Evolutionary conservation across 2,329 filamentous ascomycete species (phyloP), one percentile per base, ranked within the genome.

Genomic region (Cordyceps javanica): DNA sequence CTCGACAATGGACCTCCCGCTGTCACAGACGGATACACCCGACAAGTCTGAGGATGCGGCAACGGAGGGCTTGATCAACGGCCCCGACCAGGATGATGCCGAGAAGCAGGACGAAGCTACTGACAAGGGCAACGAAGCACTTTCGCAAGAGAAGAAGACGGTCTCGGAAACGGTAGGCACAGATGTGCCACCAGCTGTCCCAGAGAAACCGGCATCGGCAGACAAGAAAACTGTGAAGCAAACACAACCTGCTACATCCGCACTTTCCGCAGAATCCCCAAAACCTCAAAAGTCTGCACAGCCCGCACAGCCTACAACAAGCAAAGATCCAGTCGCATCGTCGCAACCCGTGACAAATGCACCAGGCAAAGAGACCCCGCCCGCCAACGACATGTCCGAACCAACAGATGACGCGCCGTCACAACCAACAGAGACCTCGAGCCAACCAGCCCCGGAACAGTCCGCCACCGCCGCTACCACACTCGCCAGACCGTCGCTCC

Each of bases 1-100:
- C 66, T 72, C 80, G 14, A 78, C 78, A 3, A 75, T 83, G 67
- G 75, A 77, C 38, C 69, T 83, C 7, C 77, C 78, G 0, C 13
- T 30, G 30, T 36, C 44, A 19, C 26, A 26, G 21, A 28, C 26
- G 5, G 38, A 28, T 6, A 16, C 14, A 14, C 14, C 36, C 32
- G 4, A 4, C 6, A 32, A 38, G n/a, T 4, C 38, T 5, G 41
- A 25, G 2, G 38, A 54, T 2, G 21, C 23, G 11, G 26, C 2
- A 13, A 16, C 28, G 23, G 8, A 28, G 28, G 2, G 25, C 34
- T 2, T 21, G n/a, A 25, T 11, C 2, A 13, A 19, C 23, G 42
- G n/a, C 4, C 10, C 30, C 5, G 8, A 32, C 4, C 30, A 39
- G 28, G 32, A 10, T 30, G 32, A 21, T 28, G 16, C 16, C 3